Conservation (phyloP, 2,329 filamentous ascomycete genomes). For the Aspergillus ruber region DNA sequence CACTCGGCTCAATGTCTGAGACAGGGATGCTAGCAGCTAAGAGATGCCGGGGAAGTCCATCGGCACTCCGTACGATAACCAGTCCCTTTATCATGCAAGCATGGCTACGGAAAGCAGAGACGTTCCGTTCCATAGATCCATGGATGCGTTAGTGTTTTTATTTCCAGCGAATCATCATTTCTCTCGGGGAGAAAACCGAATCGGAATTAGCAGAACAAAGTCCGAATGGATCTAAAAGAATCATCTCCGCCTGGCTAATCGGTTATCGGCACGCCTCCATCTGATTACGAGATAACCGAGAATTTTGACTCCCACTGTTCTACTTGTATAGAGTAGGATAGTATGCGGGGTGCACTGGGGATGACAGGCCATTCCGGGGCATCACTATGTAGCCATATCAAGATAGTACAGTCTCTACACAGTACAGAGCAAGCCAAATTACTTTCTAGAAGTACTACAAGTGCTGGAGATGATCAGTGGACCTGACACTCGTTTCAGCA, state of each 20-base stretch:
- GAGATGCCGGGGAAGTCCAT: no score
- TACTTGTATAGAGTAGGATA: neutral
- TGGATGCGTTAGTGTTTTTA: neutral
- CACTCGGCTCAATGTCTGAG: neutral
- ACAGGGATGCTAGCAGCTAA: no score
- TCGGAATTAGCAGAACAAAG: neutral
- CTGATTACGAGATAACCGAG: neutral
- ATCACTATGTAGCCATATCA: no score
- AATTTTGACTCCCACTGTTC: no score
- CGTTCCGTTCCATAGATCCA: neutral
- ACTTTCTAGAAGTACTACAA: no score
- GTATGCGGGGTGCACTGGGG: no score
- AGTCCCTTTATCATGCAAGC: no score
- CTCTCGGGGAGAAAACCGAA: neutral
- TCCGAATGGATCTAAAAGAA: neutral
- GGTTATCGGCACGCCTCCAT: neutral
- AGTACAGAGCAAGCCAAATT: no score
- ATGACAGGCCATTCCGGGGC: no score
- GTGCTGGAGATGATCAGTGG: neutral
- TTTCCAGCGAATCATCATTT: neutral
- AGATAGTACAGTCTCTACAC: no score
- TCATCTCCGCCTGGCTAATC: neutral
- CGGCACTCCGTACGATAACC: no score
- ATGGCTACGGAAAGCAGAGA: no score
- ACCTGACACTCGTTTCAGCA: neutral